These are phyloP conservation scores for Magnusiomyces tetraspermus DNA, from an alignment of 1,139 yeast genomes.

Conservation along the genomic window DNA sequence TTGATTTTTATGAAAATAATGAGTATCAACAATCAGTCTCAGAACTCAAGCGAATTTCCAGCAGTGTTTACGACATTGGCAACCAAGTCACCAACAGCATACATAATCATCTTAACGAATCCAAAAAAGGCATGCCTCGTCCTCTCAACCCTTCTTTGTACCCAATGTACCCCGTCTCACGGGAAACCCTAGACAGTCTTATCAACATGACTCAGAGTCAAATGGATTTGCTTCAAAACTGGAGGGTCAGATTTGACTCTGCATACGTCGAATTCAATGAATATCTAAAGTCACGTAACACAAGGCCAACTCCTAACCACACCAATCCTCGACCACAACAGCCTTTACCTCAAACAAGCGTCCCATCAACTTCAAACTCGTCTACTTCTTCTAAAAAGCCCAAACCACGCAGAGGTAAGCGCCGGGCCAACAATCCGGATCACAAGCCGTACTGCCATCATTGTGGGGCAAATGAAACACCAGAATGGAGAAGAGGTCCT, in stretches of 20 bases:
- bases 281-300: not conserved
- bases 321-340: not conserved
- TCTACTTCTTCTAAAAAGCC: not conserved
- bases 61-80: not conserved
- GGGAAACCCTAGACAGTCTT: not conserved
- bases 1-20: not conserved
- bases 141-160: not conserved
- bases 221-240: not conserved
- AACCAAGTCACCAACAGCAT: not conserved
- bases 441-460: constrained; percentile 41
- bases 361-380: not conserved
- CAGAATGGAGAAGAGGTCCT: constrained; percentile 91
- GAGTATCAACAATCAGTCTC: not conserved
- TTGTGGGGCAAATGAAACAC: constrained; percentile 76
- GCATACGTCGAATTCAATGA: not conserved
- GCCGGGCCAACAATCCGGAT: constrained; percentile 10
- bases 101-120: not conserved
- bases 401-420: not conserved
- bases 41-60: not conserved
- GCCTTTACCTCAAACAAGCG: too few relatives aligned
- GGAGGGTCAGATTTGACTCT: constrained; percentile 1
- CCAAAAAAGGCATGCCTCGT: not conserved
- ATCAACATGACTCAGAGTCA: not conserved
- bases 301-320: not conserved
- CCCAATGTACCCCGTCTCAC: not conserved